Base-by-base conservation (phyloP, 305 asterid species). In the Striga hermonthica region DNA sequence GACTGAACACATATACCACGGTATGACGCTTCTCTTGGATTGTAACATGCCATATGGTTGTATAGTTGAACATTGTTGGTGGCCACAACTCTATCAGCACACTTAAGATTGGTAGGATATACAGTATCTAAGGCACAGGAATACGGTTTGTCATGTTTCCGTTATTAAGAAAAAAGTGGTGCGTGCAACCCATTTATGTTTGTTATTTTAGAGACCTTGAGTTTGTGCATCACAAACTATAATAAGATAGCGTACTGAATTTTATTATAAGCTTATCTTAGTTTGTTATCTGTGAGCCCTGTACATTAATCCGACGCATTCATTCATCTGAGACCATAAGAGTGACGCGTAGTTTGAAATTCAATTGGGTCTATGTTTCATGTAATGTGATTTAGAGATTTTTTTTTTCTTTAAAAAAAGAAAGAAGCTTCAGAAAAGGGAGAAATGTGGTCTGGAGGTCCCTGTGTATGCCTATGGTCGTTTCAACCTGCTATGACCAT, bases 1-100 rank as follows among this genome's bases (percentile, higher is more conserved):
- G 95, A 72, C 78, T 89, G 72, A 84, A 89, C 78, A 89, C 95
- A 8, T 89, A 89, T 78, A 84, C 92, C 54, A 89, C 95, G 85
- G 96, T 89, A 81, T 38, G 69, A 49, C 39, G n/a, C 62, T 55
- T 62, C 41, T 55, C 9, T 44, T 28, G 10, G 6, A 16, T 47
- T 36, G 57, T 41, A 13, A 12, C 4, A 9, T 39, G 55, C 53
- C 45, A n/a, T 15, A 10, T 47, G 49, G 64, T 65, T 52, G 54
- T 55, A 13, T 15, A 39, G 11, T 57, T 13, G 40, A 36, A 16
- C 56, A 37, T 34, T 41, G 57, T 15, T 31, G 43, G 34, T 45
- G 62, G 31, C 7, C 14, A 2, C n/a, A 59, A 39, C 7, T 62
- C 4, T 22, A 22, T 22, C 31, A 22, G 31, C 31, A 22, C 31